Percentiles rank a stretch among this genome's conserved stretches.
phyloP scores from a whole-genome alignment of 441 rosid genomes.

The Populus hybrid region DNA sequence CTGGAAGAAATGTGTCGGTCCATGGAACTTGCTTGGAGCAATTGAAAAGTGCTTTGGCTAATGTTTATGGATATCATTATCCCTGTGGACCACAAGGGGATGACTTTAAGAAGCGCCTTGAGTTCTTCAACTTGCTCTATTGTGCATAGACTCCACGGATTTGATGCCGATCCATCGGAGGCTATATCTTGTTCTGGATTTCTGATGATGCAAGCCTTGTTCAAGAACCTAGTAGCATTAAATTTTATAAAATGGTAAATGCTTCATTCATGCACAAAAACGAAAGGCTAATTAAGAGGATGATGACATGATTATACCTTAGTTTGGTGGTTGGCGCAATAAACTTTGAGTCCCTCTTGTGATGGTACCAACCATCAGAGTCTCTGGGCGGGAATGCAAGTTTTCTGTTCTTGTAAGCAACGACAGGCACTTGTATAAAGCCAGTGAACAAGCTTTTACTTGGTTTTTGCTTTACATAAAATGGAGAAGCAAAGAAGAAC shows the following conservation, averaged over 20 bases:
- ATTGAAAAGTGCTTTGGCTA: constrained; percentile 65
- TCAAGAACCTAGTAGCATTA: constrained; percentile 53
- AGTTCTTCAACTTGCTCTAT: constrained; percentile 83
- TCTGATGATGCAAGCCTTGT: constrained; percentile 76
- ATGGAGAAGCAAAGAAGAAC: constrained; percentile 66
- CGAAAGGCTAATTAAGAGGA: background rate
- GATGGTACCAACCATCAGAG: constrained; percentile 43
- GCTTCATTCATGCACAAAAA: background rate
- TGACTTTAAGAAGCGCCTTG: constrained; percentile 70
- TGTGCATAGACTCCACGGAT: constrained; percentile 85
- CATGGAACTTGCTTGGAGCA: constrained; percentile 79
- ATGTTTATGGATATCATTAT: constrained; percentile 63
- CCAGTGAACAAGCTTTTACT: constrained; percentile 66
- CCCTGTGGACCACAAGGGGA: constrained; percentile 90
- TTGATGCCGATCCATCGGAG: constrained; percentile 48
- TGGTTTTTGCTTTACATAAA: constrained; percentile 56
- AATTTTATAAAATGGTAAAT: background rate
- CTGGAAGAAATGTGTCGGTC: constrained; percentile 55
- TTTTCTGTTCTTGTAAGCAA: constrained; percentile 61
- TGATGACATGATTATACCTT: constrained; percentile 36
- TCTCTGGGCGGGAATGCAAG: constrained; percentile 42
- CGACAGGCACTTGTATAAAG: constrained; percentile 61
- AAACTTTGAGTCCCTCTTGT: constrained; percentile 37
- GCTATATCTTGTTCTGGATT: constrained; percentile 59
- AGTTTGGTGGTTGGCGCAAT: constrained; percentile 50